phyloP scores from a whole-genome alignment of 495 filamentous ascomycete genomes.

The Hypoxylon perforatum region DNA sequence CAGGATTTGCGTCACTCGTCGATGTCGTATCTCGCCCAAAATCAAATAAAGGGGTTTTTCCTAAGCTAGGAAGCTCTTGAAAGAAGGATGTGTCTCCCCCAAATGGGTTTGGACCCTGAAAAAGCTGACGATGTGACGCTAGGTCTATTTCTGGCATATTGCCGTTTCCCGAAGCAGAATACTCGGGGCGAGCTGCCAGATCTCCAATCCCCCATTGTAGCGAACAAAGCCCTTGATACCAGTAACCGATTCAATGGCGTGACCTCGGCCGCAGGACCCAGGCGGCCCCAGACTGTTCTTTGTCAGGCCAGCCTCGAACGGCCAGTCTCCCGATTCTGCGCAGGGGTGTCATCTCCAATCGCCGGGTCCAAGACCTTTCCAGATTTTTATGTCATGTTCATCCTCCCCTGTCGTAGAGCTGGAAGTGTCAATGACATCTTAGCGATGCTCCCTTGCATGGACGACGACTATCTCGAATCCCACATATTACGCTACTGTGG shows the following conservation, averaged over 20 bases:
- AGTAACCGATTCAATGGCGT: conserved; percentile 27
- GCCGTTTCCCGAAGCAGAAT: conserved; percentile 36
- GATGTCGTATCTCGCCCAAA: conserved; percentile 4
- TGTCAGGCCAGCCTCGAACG: conserved; percentile 32
- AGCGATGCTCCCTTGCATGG: conserved; percentile 12
- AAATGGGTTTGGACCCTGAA: conserved; percentile 9
- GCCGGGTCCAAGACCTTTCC: conserved; percentile 25
- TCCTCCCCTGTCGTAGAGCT: conserved; percentile 29
- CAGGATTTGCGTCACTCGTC: conserved; percentile 26
- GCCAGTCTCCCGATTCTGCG: conserved; percentile 19
- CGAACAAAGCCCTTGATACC: conserved; percentile 25
- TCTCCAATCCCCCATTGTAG: conserved; percentile 27
- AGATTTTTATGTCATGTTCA: conserved; percentile 32
- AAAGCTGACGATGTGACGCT: conserved; percentile 32
- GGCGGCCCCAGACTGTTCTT: conserved; percentile 18
- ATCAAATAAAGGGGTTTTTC: conserved; percentile 11
- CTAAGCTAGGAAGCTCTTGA: conserved; percentile 5
- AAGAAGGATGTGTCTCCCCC: conserved; percentile 14
- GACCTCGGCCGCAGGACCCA: conserved; percentile 27
- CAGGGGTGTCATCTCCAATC: conserved; percentile 9
- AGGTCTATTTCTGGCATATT: conserved; percentile 36
- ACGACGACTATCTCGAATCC: conserved; percentile 15
- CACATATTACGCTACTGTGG: conserved; percentile 26
- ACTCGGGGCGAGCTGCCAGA: conserved; percentile 25
- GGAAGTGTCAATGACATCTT: conserved; percentile 19